Evolutionary conservation across 345 rosid genomes (phyloP).

Genomic region (Eucalyptus erythrocorys): DNA sequence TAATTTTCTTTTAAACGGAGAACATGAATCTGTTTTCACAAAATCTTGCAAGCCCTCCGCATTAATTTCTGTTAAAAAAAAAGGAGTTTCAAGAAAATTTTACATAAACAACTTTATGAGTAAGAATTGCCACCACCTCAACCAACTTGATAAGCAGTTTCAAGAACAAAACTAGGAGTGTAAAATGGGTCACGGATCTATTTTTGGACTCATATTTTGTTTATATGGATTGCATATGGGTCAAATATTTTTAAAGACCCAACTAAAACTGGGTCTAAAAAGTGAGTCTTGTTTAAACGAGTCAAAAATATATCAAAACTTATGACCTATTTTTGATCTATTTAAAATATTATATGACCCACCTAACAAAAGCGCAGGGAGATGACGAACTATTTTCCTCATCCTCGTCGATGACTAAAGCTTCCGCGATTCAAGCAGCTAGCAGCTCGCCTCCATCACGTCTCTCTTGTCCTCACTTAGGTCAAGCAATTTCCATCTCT

Average conservation of each 20-base stretch:
- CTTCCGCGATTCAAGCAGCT: no score
- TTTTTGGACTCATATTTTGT: no score
- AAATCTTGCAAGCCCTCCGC: neutral
- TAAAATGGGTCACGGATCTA: no score
- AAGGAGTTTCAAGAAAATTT: neutral
- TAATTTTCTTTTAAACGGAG: neutral
- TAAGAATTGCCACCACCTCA: neutral
- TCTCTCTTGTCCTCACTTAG: neutral
- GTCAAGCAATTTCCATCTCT: neutral
- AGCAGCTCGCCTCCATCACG: no score
- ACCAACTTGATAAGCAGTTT: neutral
- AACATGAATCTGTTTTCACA: neutral
- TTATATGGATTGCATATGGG: no score
- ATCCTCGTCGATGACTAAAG: no score
- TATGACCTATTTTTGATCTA: fast-evolving
- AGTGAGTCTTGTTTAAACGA: fast-evolving
- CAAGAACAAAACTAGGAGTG: neutral
- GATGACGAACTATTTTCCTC: no score
- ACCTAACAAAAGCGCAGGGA: no score
- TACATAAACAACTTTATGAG: neutral
- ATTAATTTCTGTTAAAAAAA: neutral
- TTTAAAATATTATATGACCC: no score
- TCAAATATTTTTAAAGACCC: no score
- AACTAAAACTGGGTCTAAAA: no score
- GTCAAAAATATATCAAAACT: no score